Evolutionary conservation across 2,329 filamentous ascomycete genomes (phyloP), one percentile per base, ranked within the genome.

Genomic region (Aspergillus sp.): DNA sequence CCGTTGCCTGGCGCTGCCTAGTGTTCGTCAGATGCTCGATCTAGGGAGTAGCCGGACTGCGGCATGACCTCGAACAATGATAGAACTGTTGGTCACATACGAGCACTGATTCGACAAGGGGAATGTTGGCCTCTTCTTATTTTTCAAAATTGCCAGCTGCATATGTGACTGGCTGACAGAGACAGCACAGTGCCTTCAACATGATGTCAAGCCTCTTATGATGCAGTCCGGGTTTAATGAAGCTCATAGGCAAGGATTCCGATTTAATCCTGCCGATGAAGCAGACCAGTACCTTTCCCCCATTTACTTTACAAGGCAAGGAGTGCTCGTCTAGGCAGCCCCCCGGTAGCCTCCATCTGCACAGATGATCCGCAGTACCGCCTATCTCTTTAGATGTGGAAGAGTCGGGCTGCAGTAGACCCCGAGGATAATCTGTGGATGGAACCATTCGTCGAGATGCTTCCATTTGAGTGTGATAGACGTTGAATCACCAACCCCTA

Each of bases 311-410:
- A 38, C 47, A 56, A 47, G 60, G 61, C 52, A 64, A 60, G 31
- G 50, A 58, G 31, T 54, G 50, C 60, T 54, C 56, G 31, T 54
- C 59, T 60, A 66, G 64, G 60, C 64, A 59, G 50, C 63, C 57
- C 52, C 55, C 56, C 55, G 55, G 62, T 57, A 60, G 61, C 51
- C 58, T 59, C 64, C 59, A 63, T 60, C 62, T 64, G 64, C 55
- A 54, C 58, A 64, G 58, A 69, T 70, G 68, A 71, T 69, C 68
- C 72, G 68, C 70, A 67, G 69, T 67, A 66, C 68, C 69, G 67
- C 69, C 68, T 70, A 70, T 66, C 54, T 60, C 59, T 57, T 54
- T 61, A 57, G 54, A 57, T 70, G 69, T 69, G 71, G 71, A 66
- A 58, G 60, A 60, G 59, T 54, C 47, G 53, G 54, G 51, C 61